Base-by-base conservation (phyloP, 1,139 yeast genomes). In the Suhomyces anneliseae region DNA sequence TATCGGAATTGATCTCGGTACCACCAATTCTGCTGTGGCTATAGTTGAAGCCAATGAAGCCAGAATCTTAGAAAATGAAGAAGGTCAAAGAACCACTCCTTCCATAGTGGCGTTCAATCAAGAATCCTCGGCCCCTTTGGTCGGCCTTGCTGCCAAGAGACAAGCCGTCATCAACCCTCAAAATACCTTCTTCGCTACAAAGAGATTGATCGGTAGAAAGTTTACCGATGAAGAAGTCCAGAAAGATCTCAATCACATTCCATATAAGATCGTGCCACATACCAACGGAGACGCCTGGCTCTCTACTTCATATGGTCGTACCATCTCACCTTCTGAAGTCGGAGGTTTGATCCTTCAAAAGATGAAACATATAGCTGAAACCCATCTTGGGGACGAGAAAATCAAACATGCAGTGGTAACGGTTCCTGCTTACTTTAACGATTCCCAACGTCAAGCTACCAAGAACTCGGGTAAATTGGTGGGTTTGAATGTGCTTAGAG, bases 11-110 rank as follows among this genome's bases (percentile, higher is more conserved):
- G 95, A 87, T 61, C 65, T 87, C 41, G 95, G 95, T 11, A 87
- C 95, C 6, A 87, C 95, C 11, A 87, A 87, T 58, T 85, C 92
- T 11, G 93, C 93, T 0, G 93, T 85, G 8, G 93, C 93, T 0
- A 68, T 83, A 38, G 80, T 83, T 54, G 74, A 77, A 51, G 79
- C 81, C 1, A 65, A 70, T 35, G 66, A 64, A 34, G 79, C 87
- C 10, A 65, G 66, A 51, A 85, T 86, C 37, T 68, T 87, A 36
- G 93, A 86, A 58, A 84, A 85, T 61, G 79, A 75, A 47, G 83
- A 84, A 54, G 90, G 90, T 7, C 77, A 75, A 27, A 67, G 90
- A 48, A 86, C 92, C 0, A 85, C 89, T 0, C 92, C 93, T 2
- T 85, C 90, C 0, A 69, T 85, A 4, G 92, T 85, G 7, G 88